Evolutionary conservation across 768 basidiomycete species (phyloP), one percentile per base, ranked within the genome.

Genomic region (Boletus edulis): DNA sequence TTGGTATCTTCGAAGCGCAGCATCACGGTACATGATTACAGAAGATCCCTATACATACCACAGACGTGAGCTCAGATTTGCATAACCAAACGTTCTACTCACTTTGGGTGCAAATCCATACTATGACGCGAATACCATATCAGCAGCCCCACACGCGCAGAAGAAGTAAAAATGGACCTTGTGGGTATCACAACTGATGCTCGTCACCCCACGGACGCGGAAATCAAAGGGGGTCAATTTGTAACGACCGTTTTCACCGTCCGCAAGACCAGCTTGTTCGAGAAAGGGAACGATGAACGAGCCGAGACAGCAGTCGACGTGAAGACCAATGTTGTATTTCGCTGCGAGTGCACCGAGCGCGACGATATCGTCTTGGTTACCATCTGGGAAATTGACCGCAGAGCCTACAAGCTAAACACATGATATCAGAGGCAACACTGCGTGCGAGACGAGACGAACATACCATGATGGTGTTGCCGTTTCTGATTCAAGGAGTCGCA

Each of bases 101-200:
- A 85, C 91, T 80, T 98, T 98, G 14, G 94, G 94, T 20, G 94
- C 86, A 70, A 96, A 97, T 18, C 92, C 94, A 72, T 96, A 95
- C 87, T 94, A 56, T 20, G 60, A 55, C 47, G 5, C 27, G 27
- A 49, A 35, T 15, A 42, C 20, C 29, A 24, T 18, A 13, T 62
- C 54, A 60, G 57, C 27, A 27, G 48, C 29, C 11, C 2, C 22
- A 47, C 18, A 18, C 2, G 29, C 22, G 15, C 18, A 14, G 42
- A 52, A 24, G 31, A 12, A 43, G 18, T 45, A 29, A n/a, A 4
- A 12, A 17, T 55, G 14, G 41, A 88, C 91, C 76, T 96, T 96
- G 75, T 97, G 94, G 8, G 92, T 93, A 76, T 99, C 96, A 69
- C 95, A 97, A 57, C 92, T 94, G 52, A 98, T 91, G 62, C 86